Evolutionary conservation across 2,329 filamentous ascomycete genomes (phyloP).

Genomic region (Fusarium dimerum): DNA sequence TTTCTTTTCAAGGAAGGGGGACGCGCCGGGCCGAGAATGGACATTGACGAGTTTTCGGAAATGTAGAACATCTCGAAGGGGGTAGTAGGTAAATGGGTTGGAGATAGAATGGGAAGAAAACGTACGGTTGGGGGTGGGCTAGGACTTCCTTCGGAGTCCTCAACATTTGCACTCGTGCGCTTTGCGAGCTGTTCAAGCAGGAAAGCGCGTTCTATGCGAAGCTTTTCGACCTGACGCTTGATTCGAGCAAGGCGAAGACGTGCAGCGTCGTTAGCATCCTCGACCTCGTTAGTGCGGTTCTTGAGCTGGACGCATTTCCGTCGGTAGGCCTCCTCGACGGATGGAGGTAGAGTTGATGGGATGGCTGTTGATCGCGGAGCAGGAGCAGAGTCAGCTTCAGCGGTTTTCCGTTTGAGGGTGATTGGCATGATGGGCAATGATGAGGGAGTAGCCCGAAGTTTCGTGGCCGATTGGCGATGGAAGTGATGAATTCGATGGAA

Average conservation of each 20-base stretch:
- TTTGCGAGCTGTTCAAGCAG: slow-evolving; percentile 72
- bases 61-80: slow-evolving; percentile 18
- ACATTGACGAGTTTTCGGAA: not conserved
- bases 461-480: not conserved
- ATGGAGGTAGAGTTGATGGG: slow-evolving; percentile 72
- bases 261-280: slow-evolving; percentile 85
- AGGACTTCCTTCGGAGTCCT: slow-evolving; percentile 77
- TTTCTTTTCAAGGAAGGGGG: slow-evolving; percentile 4
- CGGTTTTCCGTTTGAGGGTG: slow-evolving; percentile 36
- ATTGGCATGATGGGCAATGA: slow-evolving; percentile 31
- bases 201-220: slow-evolving; percentile 82
- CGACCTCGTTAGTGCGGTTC: slow-evolving; percentile 86
- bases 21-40: slow-evolving; percentile 15
- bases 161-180: slow-evolving; percentile 72
- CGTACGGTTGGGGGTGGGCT: slow-evolving; percentile 78
- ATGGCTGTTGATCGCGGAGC: slow-evolving; percentile 42
- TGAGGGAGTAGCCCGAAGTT: not conserved
- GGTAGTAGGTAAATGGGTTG: slow-evolving; percentile 1
- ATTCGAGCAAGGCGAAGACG: slow-evolving; percentile 77
- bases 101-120: slow-evolving; percentile 6
- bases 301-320: slow-evolving; percentile 95
- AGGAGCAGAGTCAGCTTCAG: slow-evolving; percentile 38
- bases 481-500: not conserved
- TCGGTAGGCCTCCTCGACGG: slow-evolving; percentile 93
- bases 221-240: slow-evolving; percentile 84